Evolutionary conservation across 2,329 filamentous ascomycete species (phyloP), one percentile per base, ranked within the genome.

Genomic region (Cryphonectria radicalis): DNA sequence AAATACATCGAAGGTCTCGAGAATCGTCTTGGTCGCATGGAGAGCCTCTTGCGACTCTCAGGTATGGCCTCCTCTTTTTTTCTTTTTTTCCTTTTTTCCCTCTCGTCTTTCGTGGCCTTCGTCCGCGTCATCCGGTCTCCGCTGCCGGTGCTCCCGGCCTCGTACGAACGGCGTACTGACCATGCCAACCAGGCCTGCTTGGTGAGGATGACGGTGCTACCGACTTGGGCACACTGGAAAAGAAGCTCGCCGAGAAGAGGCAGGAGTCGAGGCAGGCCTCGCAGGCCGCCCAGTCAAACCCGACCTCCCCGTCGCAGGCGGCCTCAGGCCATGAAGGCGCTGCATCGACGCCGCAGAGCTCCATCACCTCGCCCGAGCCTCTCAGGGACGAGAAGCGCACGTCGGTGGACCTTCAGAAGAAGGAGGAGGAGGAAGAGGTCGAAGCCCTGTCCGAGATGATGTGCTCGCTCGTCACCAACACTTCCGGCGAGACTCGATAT

Each of bases 1-100:
- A 98, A 98, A 82, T 99, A 99, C 80, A 98, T 98, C 76, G 95
- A 98, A 81, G 95, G 95, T 17, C 87, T 99, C 64, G 95, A 99
- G 83, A 98, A 98, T 79, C 90, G 96, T 25, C 84, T 98, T 46
- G 93, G 92, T n/a, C 91, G 96, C 75, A 98, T 99, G 95, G 95
- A 99, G 83, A 95, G 93, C 74, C 83, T 99, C 71, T 83, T 98
- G 75, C 90, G 93, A 75, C 86, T 98, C 70, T 97, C 94, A 66
- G 95, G 88, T 89, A 81, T 69, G 76, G 80, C 78, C 57, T 50
- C 46, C 13, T 59, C 50, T 46, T 19, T 72, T 72, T 60, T 63
- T 35, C 32, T 32, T 32, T 32, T 4, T 32, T 32, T 4, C 22
- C 22, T 46, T 19, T 14, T 55, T 8, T 22, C 7, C 5, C 40